Evolutionary conservation across 2,329 filamentous ascomycete genomes (phyloP), one percentile per base, ranked within the genome.

Genomic region (Aspergillus cejpii): DNA sequence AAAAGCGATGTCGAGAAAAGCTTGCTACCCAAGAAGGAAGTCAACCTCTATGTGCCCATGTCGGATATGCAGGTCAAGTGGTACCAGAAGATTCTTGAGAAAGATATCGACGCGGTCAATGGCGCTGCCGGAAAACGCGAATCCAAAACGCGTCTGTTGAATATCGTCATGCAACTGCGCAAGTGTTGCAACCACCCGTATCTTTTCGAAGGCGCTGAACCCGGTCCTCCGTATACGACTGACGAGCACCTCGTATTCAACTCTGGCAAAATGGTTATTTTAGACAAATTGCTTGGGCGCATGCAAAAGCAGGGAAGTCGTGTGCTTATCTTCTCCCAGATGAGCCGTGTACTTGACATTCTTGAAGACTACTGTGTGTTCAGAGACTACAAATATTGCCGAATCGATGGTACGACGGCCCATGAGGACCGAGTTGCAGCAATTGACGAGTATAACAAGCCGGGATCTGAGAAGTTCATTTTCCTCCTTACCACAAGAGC

Each of bases 141-240:
- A 70, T 97, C 91, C 24, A 98, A 98, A 73, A 98, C 92, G 1
- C 83, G 92, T 52, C 78, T 98, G 17, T 77, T 98, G 53, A 98
- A 98, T 70, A 98, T 98, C 62, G 92, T 98, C 57, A 98, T 98
- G 92, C 92, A 98, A 69, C 79, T 98, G 53, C 85, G 92, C 58
- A 98, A 98, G 70, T 98, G 92, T 71, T 98, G 92, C 67, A 98
- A 98, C 59, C 92, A 98, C 62, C 92, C 92, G 0, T 98, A 98
- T 59, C 80, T 98, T 1, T 98, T 98, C 56, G 92, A 98, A 64
- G 92, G 92, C 43, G 92, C 92, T 7, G 92, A 98, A 64, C 92
- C 92, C 33, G 92, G 92, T 21, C 94, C 92, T 10, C 92, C 94
- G 1, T 98, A 97, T 65, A 98, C 94, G 1, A 98, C 91, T 0